Conservation (phyloP, 2,329 filamentous ascomycete genomes). For the Botrytis cinerea region DNA sequence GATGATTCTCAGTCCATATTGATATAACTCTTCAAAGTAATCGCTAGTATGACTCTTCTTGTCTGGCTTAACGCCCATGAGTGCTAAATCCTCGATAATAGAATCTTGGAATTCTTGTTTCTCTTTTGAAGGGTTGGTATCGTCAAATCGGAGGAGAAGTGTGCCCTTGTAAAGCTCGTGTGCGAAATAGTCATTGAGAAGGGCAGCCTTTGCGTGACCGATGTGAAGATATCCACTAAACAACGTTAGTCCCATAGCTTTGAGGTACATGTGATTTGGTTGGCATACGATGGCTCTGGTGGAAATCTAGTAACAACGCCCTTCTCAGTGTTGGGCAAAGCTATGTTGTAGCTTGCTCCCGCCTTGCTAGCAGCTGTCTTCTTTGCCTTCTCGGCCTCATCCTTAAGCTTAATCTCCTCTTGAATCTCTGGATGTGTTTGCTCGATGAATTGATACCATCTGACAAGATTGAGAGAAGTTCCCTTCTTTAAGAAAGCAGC, state of each 20-base stretch:
- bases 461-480: slow-evolving; percentile 70
- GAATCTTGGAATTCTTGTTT: slow-evolving; percentile 95
- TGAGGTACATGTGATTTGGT: neutral
- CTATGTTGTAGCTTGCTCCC: slow-evolving; percentile 86
- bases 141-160: slow-evolving; percentile 89
- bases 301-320: slow-evolving; percentile 91
- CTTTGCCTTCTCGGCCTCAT: slow-evolving; percentile 69
- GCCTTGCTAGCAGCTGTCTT: slow-evolving; percentile 70
- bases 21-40: slow-evolving; percentile 91
- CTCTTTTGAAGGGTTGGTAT: slow-evolving; percentile 97
- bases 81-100: slow-evolving; percentile 85
- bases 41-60: slow-evolving; percentile 87
- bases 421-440: slow-evolving; percentile 76
- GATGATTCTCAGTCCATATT: slow-evolving; percentile 81
- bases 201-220: slow-evolving; percentile 89
- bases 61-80: slow-evolving; percentile 92
- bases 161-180: slow-evolving; percentile 91
- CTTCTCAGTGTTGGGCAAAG: slow-evolving; percentile 78
- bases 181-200: slow-evolving; percentile 95
- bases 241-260: slow-evolving; percentile 26
- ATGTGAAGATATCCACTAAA: slow-evolving; percentile 81
- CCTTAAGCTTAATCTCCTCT: slow-evolving; percentile 67
- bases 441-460: slow-evolving; percentile 89
- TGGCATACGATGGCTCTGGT: slow-evolving; percentile 80
- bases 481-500: slow-evolving; percentile 79